Evolutionary conservation across 2,329 filamentous ascomycete species (phyloP), one percentile per base, ranked within the genome.

Genomic region (Elsinoe ampelina): DNA sequence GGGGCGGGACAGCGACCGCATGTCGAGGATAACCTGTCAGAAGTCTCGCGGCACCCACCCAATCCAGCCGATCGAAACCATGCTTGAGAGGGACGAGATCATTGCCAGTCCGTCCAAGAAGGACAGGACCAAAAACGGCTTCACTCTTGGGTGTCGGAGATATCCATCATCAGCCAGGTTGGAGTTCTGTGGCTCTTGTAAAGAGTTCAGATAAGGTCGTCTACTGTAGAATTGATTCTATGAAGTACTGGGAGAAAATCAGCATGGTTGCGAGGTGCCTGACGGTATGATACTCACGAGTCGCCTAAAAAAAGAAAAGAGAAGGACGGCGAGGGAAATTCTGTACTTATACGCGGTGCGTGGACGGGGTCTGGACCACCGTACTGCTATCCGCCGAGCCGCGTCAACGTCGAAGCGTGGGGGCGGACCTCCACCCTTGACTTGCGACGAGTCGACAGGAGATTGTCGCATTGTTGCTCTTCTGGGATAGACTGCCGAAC

Each of bases 221-320:
- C 80, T 85, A 91, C 89, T 95, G 90, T 91, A 95, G 87, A 95
- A 95, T 88, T 89, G 88, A 92, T 92, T 91, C 87, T 89, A 66
- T 69, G 65, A 66, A 63, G 62, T 63, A 59, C 36, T 59, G 57
- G 51, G 22, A 45, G 15, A 15, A 32, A 26, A 10, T 22, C 41
- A 20, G 45, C 56, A 12, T 48, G 48, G 20, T 32, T 15, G 7
- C 26, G 5, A 20, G 17, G 7, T 26, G 13, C 15, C n/a, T 26
- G 47, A 13, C 26, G 15, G 30, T 12, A 15, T 12, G 51, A 43
- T 43, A 54, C 57, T 38, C 43, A 50, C 45, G 58, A 61, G 59
- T 61, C 59, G 59, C 57, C 58, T 61, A 51, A 57, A 13, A 13
- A 55, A 59, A 22, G 42, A 15, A 59, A 61, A 38, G 51, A 58